Evolutionary conservation across 495 filamentous ascomycete genomes (phyloP).

Genomic region (Penicillium psychrofluorescens): DNA sequence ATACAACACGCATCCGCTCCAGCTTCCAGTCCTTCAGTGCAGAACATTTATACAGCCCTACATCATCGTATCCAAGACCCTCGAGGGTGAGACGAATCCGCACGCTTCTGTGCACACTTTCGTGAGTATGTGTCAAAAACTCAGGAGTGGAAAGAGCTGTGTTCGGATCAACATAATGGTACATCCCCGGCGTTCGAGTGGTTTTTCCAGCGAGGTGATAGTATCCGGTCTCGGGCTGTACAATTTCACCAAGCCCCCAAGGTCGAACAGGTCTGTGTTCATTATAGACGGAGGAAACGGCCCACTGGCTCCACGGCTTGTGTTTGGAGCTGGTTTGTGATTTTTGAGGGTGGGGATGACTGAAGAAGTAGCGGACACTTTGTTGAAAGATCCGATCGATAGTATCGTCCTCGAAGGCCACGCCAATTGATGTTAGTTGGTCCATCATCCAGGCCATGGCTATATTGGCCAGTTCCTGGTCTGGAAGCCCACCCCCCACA

Average conservation of each 20-base stretch:
- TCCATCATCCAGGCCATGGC: constrained; percentile 70
- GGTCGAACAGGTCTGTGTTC: constrained; percentile 44
- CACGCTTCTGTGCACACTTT: constrained; percentile 57
- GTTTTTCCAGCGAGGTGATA: constrained; percentile 46
- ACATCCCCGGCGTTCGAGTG: constrained; percentile 50
- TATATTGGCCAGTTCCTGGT: constrained; percentile 57
- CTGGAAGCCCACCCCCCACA: constrained; percentile 54
- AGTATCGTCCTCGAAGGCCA: constrained; percentile 45
- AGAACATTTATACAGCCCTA: constrained; percentile 42
- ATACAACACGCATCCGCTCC: constrained; percentile 1
- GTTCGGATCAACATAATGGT: constrained; percentile 46
- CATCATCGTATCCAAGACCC: constrained; percentile 52
- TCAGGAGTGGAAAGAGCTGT: constrained; percentile 28
- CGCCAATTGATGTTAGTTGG: constrained; percentile 54
- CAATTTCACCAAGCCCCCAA: constrained; percentile 52
- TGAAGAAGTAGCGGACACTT: constrained; percentile 38
- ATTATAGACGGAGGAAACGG: constrained; percentile 34
- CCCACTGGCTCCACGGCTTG: constrained; percentile 31
- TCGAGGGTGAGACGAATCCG: constrained; percentile 46
- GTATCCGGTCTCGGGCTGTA: constrained; percentile 36
- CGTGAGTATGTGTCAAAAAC: constrained; percentile 52
- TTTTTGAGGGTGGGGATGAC: constrained; percentile 9
- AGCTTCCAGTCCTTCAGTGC: constrained; percentile 40
- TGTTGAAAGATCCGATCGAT: constrained; percentile 43
- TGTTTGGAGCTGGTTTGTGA: constrained; percentile 1